A percentile compares a stretch with the other conserved stretches of the same genome.
phyloP scores from a whole-genome alignment of 2,329 filamentous ascomycete genomes.

The Nothophoma quercina region DNA sequence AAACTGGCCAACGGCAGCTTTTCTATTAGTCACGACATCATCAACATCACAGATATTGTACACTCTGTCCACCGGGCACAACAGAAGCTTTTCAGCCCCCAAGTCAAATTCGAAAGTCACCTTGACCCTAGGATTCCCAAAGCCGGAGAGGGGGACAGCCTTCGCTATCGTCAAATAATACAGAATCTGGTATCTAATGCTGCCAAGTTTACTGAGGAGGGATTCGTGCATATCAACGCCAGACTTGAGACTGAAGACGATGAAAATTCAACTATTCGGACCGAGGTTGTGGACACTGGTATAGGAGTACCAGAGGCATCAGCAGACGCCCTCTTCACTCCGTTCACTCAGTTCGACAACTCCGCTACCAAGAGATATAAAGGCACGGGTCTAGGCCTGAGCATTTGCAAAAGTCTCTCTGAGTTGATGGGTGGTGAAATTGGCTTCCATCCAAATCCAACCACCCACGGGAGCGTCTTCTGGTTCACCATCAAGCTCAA shows the following conservation, averaged over 20 bases:
- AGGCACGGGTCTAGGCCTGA: slow-evolving; percentile 64
- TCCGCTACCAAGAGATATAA: slow-evolving; percentile 62
- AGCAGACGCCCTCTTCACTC: slow-evolving; percentile 60
- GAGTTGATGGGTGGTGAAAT: slow-evolving; percentile 65
- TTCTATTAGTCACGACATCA: slow-evolving; percentile 61
- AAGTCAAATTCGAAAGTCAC: slow-evolving; percentile 56
- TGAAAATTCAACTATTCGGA: slow-evolving; percentile 56
- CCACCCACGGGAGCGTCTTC: slow-evolving; percentile 58
- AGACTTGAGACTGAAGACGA: slow-evolving; percentile 53
- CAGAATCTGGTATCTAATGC: slow-evolving; percentile 69
- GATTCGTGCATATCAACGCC: slow-evolving; percentile 58
- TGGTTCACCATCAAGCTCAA: slow-evolving; percentile 57
- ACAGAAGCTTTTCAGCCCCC: slow-evolving; percentile 56
- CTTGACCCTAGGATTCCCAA: slow-evolving; percentile 59
- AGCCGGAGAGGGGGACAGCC: slow-evolving; percentile 63
- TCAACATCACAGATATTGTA: slow-evolving; percentile 58
- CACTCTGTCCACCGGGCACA: slow-evolving; percentile 61
- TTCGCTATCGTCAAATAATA: slow-evolving; percentile 68
- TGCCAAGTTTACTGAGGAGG: slow-evolving; percentile 67
- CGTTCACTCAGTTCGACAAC: slow-evolving; percentile 64
- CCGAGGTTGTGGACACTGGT: slow-evolving; percentile 63
- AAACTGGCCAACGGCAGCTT: slow-evolving; percentile 68
- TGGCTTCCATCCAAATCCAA: slow-evolving; percentile 57
- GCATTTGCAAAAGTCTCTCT: slow-evolving; percentile 64
- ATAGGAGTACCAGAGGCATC: slow-evolving; percentile 60